Base-by-base conservation (phyloP, 257 asterid genomes). In the Osmanthus fragrans region DNA sequence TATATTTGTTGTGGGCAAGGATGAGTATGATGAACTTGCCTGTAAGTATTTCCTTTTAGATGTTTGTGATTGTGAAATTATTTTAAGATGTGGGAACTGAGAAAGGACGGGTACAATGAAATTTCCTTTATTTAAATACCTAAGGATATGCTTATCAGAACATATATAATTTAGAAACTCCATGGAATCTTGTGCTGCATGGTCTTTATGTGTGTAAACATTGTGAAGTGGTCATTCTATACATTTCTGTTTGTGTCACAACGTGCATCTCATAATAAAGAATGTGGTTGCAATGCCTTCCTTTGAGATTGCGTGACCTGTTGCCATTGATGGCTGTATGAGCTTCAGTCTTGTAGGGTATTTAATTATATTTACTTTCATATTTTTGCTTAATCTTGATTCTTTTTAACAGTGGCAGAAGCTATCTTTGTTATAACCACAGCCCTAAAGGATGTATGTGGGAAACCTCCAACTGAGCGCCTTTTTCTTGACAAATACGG, bases 401-500 rank as follows among this genome's bases (percentile, higher is more conserved):
- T 51, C 54, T 80, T 82, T 73, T 65, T 40, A 84, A 64, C 82
- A 69, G 98, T 93, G 89, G 74, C 97, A 6, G 99, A 95, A 81
- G 97, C 96, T 77, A 87, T 95, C 84, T 91, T 88, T 73, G 96
- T 93, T 60, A 83, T 95, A 77, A 95, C 98, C 81, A 83, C 99
- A 15, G 97, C 98, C 72, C 82, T 93, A 78, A 95, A 95, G 91
- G 98, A 95, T 73, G 94, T 93, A 16, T 93, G 99, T 80, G 99
- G 94, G 73, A 93, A 95, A 82, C 87, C 91, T 81, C 98, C 97
- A 23, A 89, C 94, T 0, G 98, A 95, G 81, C 96, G 97, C 71
- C 93, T 93, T 78, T 95, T 95, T 80, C 96, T 93, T 23, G 99
- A 95, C 85, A 93, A 93, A 82, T 95, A 95, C 76, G 99, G 98